phyloP scores from a whole-genome alignment of 768 basidiomycete species.

The Leucocoprinus sp. region DNA sequence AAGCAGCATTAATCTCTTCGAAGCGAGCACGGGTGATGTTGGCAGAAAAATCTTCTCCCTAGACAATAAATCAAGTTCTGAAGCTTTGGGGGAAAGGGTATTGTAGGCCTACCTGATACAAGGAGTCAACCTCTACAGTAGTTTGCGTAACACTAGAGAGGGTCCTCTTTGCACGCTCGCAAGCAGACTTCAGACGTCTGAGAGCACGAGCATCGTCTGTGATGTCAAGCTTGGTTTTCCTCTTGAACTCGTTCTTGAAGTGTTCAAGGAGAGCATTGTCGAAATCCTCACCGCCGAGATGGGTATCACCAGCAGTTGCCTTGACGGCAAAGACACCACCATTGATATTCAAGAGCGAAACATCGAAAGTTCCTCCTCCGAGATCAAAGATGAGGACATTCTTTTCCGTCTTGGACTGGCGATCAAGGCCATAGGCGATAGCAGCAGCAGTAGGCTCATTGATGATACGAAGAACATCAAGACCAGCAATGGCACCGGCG shows the following conservation, averaged over 20 bases:
- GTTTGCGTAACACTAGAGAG: slow-evolving; percentile 98
- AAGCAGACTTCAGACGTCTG: slow-evolving; percentile 91
- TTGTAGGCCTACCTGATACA: slow-evolving; percentile 65
- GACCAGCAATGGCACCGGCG: slow-evolving; percentile 94
- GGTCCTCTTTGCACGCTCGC: slow-evolving; percentile 99
- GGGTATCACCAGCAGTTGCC: slow-evolving; percentile 98
- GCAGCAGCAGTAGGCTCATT: slow-evolving; percentile 99
- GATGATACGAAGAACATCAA: slow-evolving; percentile 99
- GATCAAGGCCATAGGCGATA: slow-evolving; percentile 97
- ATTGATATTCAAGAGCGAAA: slow-evolving; percentile 94
- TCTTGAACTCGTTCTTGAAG: slow-evolving; percentile 99
- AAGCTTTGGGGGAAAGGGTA: background rate
- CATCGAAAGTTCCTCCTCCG: slow-evolving; percentile 99
- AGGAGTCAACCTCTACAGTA: slow-evolving; percentile 98
- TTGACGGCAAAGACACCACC: slow-evolving; percentile 99
- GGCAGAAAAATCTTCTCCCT: slow-evolving; percentile 97
- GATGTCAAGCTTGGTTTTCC: slow-evolving; percentile 94
- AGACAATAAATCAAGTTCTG: slow-evolving; percentile 1
- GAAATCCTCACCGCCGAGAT: slow-evolving; percentile 99
- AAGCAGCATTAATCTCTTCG: slow-evolving; percentile 94
- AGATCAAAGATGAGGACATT: slow-evolving; percentile 99
- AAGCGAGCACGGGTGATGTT: slow-evolving; percentile 99
- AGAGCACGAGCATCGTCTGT: slow-evolving; percentile 95
- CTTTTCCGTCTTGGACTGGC: slow-evolving; percentile 90
- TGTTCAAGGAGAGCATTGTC: slow-evolving; percentile 97